A percentile compares a stretch with the other conserved stretches of the same genome.
phyloP scores from a whole-genome alignment of 139 green algal species.

The Tetratostichococcus sp. region DNA sequence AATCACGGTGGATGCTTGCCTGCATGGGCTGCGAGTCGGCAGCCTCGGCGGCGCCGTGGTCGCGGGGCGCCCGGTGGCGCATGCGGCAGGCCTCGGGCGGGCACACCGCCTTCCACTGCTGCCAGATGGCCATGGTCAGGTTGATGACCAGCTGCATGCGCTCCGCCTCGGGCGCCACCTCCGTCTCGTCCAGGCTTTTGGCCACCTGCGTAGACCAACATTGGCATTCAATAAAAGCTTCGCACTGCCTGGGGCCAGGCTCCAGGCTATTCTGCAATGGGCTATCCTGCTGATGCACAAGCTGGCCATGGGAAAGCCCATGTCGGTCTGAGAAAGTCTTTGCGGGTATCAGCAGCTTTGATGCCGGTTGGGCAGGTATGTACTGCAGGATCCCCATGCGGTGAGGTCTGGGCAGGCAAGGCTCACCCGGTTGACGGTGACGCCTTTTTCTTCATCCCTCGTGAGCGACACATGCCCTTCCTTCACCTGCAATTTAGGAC shows the following conservation, averaged over 20 bases:
- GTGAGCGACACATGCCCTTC: constrained; percentile 9
- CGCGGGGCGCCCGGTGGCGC: constrained; percentile 13
- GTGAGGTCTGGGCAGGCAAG: background rate
- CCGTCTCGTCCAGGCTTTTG: constrained; percentile 29
- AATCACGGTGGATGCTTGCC: too few relatives aligned
- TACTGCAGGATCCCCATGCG: too few relatives aligned
- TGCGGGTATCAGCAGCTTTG: too few relatives aligned
- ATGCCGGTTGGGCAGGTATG: too few relatives aligned
- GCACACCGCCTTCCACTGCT: constrained; percentile 33
- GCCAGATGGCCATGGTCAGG: constrained; percentile 50
- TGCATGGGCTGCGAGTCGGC: background rate
- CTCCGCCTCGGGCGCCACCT: constrained; percentile 25
- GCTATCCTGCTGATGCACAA: too few relatives aligned
- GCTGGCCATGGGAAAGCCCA: too few relatives aligned
- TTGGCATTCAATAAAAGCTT: background rate
- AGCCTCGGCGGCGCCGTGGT: background rate
- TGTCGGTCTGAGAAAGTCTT: too few relatives aligned
- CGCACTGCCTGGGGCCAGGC: constrained; percentile 13
- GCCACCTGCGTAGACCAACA: constrained; percentile 40
- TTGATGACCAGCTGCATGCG: constrained; percentile 53
- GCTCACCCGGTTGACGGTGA: background rate
- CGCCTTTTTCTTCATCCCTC: background rate
- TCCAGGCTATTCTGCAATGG: background rate
- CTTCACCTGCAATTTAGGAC: constrained; percentile 4
- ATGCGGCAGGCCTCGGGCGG: constrained; percentile 27